Percentiles rank a stretch among this genome's conserved stretches.
Conservation (phyloP, 2,329 filamentous ascomycete species). For the Leptographium wingfieldii region DNA sequence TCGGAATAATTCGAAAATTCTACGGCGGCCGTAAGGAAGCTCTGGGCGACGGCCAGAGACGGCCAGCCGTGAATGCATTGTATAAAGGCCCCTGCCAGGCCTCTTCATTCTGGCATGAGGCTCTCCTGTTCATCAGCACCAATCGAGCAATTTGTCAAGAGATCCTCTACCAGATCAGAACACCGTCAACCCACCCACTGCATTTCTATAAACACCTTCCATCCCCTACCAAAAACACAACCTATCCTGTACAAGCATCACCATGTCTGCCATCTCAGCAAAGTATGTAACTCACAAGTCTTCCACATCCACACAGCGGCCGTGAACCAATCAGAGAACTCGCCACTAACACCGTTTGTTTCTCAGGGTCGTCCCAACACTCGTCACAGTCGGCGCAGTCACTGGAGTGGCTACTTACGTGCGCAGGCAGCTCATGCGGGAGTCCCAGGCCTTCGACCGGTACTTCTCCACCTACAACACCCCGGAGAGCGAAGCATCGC, state of each 20-base stretch:
- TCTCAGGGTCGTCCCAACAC: slow-evolving; percentile 8
- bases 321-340: neutral
- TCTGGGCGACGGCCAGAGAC: neutral
- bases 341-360: neutral
- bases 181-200: neutral
- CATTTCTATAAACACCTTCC: neutral
- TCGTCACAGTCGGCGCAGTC: slow-evolving; percentile 10
- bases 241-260: neutral
- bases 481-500: slow-evolving; percentile 22
- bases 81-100: neutral
- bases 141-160: neutral
- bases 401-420: slow-evolving; percentile 21
- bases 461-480: slow-evolving; percentile 25
- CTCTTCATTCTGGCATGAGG: neutral
- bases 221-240: neutral
- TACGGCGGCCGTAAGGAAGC: neutral
- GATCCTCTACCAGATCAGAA: neutral
- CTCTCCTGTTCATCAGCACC: neutral
- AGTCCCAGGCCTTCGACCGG: slow-evolving; percentile 23
- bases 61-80: neutral
- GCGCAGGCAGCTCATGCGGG: slow-evolving; percentile 18
- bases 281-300: neutral
- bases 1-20: neutral
- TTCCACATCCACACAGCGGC: neutral
- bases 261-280: neutral